Conservation (phyloP, 192 early-diverging fungal genomes). For the Funneliformis mosseae region DNA sequence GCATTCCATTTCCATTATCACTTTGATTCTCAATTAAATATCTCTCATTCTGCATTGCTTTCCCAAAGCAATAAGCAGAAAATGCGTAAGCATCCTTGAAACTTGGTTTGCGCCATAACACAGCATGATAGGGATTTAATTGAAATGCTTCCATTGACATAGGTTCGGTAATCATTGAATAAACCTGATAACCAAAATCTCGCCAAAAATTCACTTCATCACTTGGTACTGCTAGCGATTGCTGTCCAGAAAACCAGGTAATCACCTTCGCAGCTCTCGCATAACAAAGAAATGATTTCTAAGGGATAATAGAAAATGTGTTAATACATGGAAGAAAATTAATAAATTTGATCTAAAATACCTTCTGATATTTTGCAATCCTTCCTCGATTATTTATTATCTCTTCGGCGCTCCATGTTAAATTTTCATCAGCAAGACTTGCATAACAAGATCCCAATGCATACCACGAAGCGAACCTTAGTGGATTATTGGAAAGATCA, state of each 20-base stretch:
- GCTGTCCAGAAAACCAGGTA: neutral
- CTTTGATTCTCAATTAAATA: slow-evolving; percentile 11
- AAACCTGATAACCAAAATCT: slow-evolving; percentile 54
- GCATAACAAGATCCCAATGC: slow-evolving; percentile 59
- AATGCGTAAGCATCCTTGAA: slow-evolving; percentile 45
- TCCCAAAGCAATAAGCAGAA: slow-evolving; percentile 44
- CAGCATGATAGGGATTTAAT: neutral
- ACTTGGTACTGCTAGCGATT: neutral
- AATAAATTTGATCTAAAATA: slow-evolving; percentile 25
- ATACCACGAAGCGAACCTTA: slow-evolving; percentile 65
- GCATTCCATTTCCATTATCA: neutral
- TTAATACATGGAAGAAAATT: neutral
- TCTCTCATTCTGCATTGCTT: slow-evolving; percentile 38
- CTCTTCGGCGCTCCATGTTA: slow-evolving; percentile 62
- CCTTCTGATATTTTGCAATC: slow-evolving; percentile 64
- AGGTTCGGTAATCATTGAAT: slow-evolving; percentile 52
- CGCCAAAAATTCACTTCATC: slow-evolving; percentile 48
- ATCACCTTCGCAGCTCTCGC: slow-evolving; percentile 43
- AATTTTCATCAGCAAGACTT: slow-evolving; percentile 64
- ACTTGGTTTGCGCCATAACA: slow-evolving; percentile 24
- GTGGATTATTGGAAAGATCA: slow-evolving; percentile 60
- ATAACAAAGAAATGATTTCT: slow-evolving; percentile 70
- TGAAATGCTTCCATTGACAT: slow-evolving; percentile 56
- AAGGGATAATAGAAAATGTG: neutral
- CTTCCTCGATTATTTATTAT: slow-evolving; percentile 51